Base-by-base conservation (phyloP, 306 rosid genomes). In the Abrus precatorius region DNA sequence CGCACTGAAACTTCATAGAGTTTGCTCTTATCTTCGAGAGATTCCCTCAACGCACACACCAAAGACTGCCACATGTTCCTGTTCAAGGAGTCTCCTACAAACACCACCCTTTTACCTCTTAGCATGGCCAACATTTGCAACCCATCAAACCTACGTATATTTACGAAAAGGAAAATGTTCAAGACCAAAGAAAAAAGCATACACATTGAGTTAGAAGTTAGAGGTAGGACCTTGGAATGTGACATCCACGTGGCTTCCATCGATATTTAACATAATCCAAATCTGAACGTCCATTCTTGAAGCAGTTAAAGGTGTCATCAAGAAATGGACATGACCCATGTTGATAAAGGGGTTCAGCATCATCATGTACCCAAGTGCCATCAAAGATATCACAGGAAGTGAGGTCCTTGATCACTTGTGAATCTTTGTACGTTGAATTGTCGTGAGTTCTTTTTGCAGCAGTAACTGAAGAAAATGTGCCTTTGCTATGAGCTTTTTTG, bases 1-100 rank as follows among this genome's bases (percentile, higher is more conserved):
- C 84, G 52, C 33, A 52, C 81, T 0, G 84, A 74, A 59, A 79
- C 72, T 43, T 50, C 62, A 33, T 69, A 59, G 64, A 84, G 59
- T 79, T 48, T 79, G 81, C 54, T 84, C 54, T 79, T 84, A 68
- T 79, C 78, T 65, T 59, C 60, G 2, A 84, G 45, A 74, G 87
- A 79, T n/a, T 69, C 77, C 34, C 84, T 79, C 40, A 79, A 34
- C 5, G 84, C 73, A 75, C 87, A 84, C 38, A 79, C 82, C 47
- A 84, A 66, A 74, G 87, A 74, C 43, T 74, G 78, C 84, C 84
- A 84, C 87, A 80, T 84, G 65, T 75, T 84, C 57, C 87, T 84
- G 84, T 80, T 84, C 87, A 84, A 80, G 9, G 87, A 84, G 49
- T 84, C 87, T 20, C 87, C 87, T 7, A 84, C 87, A 54, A 84